These are phyloP conservation scores for Paramecium tetraurelia DNA, from an alignment of 73 alveolate genomes.

Conservation along the genomic window DNA sequence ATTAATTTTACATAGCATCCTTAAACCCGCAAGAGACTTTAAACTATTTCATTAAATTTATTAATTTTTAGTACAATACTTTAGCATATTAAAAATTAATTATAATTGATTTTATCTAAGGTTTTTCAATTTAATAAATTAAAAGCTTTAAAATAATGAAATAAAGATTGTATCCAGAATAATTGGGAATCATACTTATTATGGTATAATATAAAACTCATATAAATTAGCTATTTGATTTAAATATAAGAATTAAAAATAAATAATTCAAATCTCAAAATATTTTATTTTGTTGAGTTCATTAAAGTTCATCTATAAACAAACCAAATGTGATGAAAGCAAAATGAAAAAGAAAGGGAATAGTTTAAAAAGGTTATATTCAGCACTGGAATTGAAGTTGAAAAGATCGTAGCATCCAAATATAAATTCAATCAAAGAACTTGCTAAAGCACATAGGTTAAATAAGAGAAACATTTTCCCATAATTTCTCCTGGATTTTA, in stretches of 20 bases:
- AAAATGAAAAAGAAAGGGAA: not conserved
- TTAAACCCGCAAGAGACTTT: not conserved
- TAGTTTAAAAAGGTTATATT: not conserved
- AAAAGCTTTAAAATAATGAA: not conserved
- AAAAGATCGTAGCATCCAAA: not conserved
- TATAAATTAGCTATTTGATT: not conserved
- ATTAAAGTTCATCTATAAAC: not conserved
- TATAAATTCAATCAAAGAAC: slow-evolving; percentile 5
- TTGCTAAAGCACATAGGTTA: slow-evolving; percentile 8
- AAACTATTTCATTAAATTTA: not conserved
- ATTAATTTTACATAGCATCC: not conserved
- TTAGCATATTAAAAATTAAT: no score
- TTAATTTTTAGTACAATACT: not conserved
- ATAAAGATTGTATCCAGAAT: not conserved
- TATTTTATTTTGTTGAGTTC: not conserved
- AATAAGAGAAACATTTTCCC: not conserved
- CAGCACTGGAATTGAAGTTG: not conserved
- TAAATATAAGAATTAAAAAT: not conserved
- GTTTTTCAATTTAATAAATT: no score
- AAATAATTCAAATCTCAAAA: not conserved
- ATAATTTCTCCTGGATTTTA: not conserved
- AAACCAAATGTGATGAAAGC: not conserved
- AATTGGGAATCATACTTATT: not conserved
- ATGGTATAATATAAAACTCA: no score
- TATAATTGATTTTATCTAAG: no score